Conservation (phyloP, 2,329 filamentous ascomycete genomes). For the Colletotrichum tabaci region DNA sequence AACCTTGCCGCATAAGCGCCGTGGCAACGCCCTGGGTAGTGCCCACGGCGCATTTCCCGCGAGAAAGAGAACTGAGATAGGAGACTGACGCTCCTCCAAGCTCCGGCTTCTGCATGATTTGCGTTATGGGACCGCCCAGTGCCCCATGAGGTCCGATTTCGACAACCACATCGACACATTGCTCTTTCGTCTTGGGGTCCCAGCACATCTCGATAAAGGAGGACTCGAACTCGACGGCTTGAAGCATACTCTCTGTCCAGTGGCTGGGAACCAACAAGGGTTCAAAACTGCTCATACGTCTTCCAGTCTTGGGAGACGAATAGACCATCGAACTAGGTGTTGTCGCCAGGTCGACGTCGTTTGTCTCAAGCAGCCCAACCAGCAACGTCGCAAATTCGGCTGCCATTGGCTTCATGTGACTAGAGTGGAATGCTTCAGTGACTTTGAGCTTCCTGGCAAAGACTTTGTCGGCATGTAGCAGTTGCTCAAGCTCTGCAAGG, state of each 20-base stretch:
- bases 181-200: neutral
- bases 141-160: constrained; percentile 28
- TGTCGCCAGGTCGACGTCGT: constrained; percentile 38
- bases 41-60: constrained; percentile 65
- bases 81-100: constrained; percentile 54
- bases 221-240: constrained; percentile 15
- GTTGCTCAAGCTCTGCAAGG: constrained; percentile 21
- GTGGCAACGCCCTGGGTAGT: constrained; percentile 59
- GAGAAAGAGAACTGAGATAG: constrained; percentile 63
- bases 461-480: constrained; percentile 29
- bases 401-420: constrained; percentile 51
- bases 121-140: constrained; percentile 7
- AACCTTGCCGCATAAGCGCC: constrained; percentile 27
- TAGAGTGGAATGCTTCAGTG: constrained; percentile 50
- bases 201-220: constrained; percentile 25
- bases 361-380: constrained; percentile 44
- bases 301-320: constrained; percentile 45
- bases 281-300: constrained; percentile 57
- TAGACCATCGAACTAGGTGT: constrained; percentile 5
- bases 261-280: constrained; percentile 52
- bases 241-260: constrained; percentile 23
- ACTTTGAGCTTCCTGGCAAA: constrained; percentile 49
- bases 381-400: constrained; percentile 5
- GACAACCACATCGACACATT: constrained; percentile 15
- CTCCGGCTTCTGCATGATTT: constrained; percentile 32